phyloP scores from a whole-genome alignment of 1,139 yeast species.

The Lodderomyces beijingensis region DNA sequence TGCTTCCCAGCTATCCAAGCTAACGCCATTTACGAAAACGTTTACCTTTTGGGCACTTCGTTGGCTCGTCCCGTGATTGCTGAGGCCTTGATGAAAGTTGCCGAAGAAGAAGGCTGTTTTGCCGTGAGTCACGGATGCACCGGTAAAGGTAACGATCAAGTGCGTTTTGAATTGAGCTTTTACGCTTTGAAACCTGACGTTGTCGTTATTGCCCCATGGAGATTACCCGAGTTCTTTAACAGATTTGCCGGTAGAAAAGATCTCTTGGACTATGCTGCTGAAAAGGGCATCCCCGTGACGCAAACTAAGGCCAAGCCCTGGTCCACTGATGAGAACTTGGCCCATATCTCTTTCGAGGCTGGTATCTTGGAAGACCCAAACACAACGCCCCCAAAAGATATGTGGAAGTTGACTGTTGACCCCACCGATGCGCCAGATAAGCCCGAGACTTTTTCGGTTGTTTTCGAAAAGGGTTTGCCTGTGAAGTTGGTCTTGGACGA shows the following conservation, averaged over 20 bases:
- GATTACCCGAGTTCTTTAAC: slow-evolving; percentile 91
- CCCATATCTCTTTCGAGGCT: slow-evolving; percentile 97
- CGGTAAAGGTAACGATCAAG: slow-evolving; percentile 99
- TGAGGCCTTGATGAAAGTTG: slow-evolving; percentile 94
- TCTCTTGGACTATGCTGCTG: slow-evolving; percentile 86
- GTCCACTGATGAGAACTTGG: slow-evolving; percentile 99
- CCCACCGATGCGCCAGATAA: slow-evolving; percentile 91
- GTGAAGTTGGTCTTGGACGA: slow-evolving; percentile 68
- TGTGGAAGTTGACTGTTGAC: slow-evolving; percentile 98
- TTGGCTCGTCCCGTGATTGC: slow-evolving; percentile 98
- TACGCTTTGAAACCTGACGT: slow-evolving; percentile 98
- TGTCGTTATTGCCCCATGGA: slow-evolving; percentile 97
- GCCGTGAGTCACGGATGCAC: slow-evolving; percentile 99
- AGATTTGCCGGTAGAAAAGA: slow-evolving; percentile 98
- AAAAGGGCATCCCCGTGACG: slow-evolving; percentile 86
- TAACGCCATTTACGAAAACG: slow-evolving; percentile 96
- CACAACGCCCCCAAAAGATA: slow-evolving; percentile 97
- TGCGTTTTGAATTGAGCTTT: slow-evolving; percentile 93
- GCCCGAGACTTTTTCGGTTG: slow-evolving; percentile 85
- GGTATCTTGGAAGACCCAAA: slow-evolving; percentile 98
- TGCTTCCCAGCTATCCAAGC: slow-evolving; percentile 96
- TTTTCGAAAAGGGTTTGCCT: slow-evolving; percentile 85
- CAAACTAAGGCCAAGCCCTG: slow-evolving; percentile 99
- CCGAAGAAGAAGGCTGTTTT: slow-evolving; percentile 95
- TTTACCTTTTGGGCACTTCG: slow-evolving; percentile 92